Conservation (phyloP, 106 monocot genomes). For the Ottelia alismoides region DNA sequence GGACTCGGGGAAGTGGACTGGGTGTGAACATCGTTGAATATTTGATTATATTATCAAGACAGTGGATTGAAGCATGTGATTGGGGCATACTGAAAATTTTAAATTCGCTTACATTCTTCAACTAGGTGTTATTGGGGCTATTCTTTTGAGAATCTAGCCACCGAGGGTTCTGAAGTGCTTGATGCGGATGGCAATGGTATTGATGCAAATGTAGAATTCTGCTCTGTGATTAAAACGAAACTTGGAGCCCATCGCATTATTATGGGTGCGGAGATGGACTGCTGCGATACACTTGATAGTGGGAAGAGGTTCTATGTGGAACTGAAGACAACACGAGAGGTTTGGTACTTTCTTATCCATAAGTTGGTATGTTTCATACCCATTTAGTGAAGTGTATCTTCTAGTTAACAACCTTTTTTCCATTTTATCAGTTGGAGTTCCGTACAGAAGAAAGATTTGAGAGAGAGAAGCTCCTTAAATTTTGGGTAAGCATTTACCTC, state of each 20-base stretch:
- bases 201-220: slow-evolving; percentile 95
- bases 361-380: not conserved
- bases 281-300: slow-evolving; percentile 81
- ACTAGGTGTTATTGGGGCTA: slow-evolving; percentile 98
- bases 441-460: slow-evolving; percentile 93
- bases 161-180: slow-evolving; percentile 49
- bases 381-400: not conserved
- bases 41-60: too few species aligned
- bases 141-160: slow-evolving; percentile 94
- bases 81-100: too few species aligned
- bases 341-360: not conserved
- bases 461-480: slow-evolving; percentile 89
- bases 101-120: too few species aligned
- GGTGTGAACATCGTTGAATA: too few species aligned
- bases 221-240: slow-evolving; percentile 91
- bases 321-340: slow-evolving; percentile 90
- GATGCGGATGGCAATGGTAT: slow-evolving; percentile 61
- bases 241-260: slow-evolving; percentile 92
- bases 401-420: too few species aligned
- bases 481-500: slow-evolving; percentile 98
- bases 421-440: slow-evolving; percentile 83
- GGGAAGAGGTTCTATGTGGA: slow-evolving; percentile 87
- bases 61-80: too few species aligned
- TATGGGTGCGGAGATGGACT: slow-evolving; percentile 99
- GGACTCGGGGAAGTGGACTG: too few species aligned